Evolutionary conservation across 257 asterid species (phyloP), one percentile per base, ranked within the genome.

Genomic region (Datura wrightii): DNA sequence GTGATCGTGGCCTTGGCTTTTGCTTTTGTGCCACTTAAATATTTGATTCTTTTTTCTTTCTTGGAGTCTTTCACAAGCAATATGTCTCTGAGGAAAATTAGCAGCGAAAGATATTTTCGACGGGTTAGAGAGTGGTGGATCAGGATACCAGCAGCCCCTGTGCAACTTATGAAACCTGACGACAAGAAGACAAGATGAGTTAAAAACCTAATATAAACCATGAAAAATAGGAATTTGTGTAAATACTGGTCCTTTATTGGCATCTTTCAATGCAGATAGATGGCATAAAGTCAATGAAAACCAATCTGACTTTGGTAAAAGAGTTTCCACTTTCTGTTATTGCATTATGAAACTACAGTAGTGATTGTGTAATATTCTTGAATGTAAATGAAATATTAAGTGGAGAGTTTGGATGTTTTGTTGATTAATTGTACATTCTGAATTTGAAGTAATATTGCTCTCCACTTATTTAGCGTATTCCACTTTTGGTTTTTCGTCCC

Each of bases 71-170:
- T 90, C 84, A 93, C 98, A 11, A 86, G 92, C 86, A 87, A 89
- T 59, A 93, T 91, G 93, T 89, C 94, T 9, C 65, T 90, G 88
- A 92, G 98, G 84, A 93, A 83, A 89, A 90, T 89, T 66, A 90
- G 88, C 63, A 92, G 86, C 2, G 91, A 91, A 42, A 87, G 94
- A 84, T 90, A 92, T 71, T 16, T 85, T 86, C 88, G 98, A 86
- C 92, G 98, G 59, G 79, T 88, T 34, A 94, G 91, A 85, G 98
- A 95, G 84, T 95, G 98, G 98, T 95, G 98, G 98, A 86, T 72
- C 65, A 90, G 97, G 88, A 92, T 95, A 79, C 98, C 98, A 3
- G 98, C 98, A 37, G 98, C 98, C 87, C 97, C 98, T 0, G 95
- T 95, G 67, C 90, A 89, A 83, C 92, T 95, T 82, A 79, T 90